A percentile compares a stretch with the other conserved stretches of the same genome.
Conservation (phyloP, 2,329 filamentous ascomycete genomes). For the Colletotrichum kahawae region DNA sequence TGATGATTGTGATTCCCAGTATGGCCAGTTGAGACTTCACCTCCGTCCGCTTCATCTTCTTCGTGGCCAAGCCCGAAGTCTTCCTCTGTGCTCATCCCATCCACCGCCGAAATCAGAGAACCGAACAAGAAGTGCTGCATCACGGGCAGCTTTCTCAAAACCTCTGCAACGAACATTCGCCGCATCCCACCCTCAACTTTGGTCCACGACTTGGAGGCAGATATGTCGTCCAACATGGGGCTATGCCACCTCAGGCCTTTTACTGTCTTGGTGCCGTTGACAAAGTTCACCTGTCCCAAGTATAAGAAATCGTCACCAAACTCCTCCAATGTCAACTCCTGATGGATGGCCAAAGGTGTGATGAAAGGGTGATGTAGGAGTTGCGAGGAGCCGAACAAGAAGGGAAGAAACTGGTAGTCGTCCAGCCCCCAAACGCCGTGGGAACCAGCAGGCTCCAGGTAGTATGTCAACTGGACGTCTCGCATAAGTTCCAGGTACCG, state of each 20-base stretch:
- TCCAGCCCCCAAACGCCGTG: conserved; percentile 98
- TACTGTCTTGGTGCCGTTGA: conserved; percentile 96
- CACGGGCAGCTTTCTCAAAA: conserved; percentile 90
- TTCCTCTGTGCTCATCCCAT: conserved; percentile 77
- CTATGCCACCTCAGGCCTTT: conserved; percentile 95
- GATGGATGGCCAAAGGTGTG: conserved; percentile 83
- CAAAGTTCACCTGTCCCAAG: conserved; percentile 89
- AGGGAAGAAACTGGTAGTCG: conserved; percentile 96
- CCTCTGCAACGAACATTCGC: conserved; percentile 94
- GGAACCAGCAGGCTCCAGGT: conserved; percentile 94
- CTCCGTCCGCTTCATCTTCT: conserved; percentile 58
- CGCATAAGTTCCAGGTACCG: conserved; percentile 89
- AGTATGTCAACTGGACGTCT: conserved; percentile 87
- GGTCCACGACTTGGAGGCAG: conserved; percentile 83
- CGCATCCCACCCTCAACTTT: conserved; percentile 97
- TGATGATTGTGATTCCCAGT: conserved; percentile 75
- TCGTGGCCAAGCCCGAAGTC: conserved; percentile 51
- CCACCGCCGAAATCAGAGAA: conserved; percentile 76
- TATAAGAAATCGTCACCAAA: conserved; percentile 86
- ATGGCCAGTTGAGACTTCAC: conserved; percentile 59
- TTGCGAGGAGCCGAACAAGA: conserved; percentile 92
- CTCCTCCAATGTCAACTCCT: conserved; percentile 85
- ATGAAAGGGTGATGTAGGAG: conserved; percentile 83
- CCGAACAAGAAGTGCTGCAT: conserved; percentile 99
- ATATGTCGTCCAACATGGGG: conserved; percentile 98